A percentile compares a stretch with the other conserved stretches of the same genome.
These are phyloP conservation scores for Suillus luteus DNA, from an alignment of 768 basidiomycete genomes.

Conservation along the genomic window DNA sequence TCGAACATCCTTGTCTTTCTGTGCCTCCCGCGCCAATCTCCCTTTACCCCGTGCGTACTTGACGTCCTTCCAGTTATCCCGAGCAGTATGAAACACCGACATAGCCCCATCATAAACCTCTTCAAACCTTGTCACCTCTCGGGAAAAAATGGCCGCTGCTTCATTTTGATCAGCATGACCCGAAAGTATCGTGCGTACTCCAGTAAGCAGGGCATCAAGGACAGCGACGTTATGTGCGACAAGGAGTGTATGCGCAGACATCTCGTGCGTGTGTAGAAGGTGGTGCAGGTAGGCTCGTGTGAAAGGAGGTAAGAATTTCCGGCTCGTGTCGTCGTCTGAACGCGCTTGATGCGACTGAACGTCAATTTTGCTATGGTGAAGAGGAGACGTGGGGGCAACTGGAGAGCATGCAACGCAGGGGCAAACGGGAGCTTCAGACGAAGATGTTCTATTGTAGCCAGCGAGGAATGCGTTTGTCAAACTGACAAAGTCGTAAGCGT, in stretches of 20 bases:
- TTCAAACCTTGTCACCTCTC: slow-evolving; percentile 54
- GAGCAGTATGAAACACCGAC: slow-evolving; percentile 53
- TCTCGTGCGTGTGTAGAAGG: slow-evolving; percentile 85
- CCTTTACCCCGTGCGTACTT: slow-evolving; percentile 77
- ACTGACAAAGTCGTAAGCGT: slow-evolving; percentile 60
- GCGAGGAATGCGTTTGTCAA: slow-evolving; percentile 40
- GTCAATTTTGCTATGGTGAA: slow-evolving; percentile 52
- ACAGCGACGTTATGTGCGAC: slow-evolving; percentile 75
- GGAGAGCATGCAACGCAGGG: slow-evolving; percentile 62
- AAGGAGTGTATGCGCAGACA: slow-evolving; percentile 80
- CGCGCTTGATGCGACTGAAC: slow-evolving; percentile 22
- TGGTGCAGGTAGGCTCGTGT: slow-evolving; percentile 78
- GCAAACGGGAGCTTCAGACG: slow-evolving; percentile 35
- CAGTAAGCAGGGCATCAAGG: slow-evolving; percentile 62
- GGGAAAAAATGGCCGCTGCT: slow-evolving; percentile 31
- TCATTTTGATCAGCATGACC: neutral
- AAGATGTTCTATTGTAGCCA: slow-evolving; percentile 6
- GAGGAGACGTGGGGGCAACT: slow-evolving; percentile 31
- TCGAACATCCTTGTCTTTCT: slow-evolving; percentile 8
- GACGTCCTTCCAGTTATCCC: slow-evolving; percentile 60
- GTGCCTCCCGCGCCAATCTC: slow-evolving; percentile 63
- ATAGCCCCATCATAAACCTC: slow-evolving; percentile 51
- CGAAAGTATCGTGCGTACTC: slow-evolving; percentile 46
- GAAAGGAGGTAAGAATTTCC: slow-evolving; percentile 34
- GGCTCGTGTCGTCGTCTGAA: neutral